Evolutionary conservation across 2,329 filamentous ascomycete genomes (phyloP), one percentile per base, ranked within the genome.

Genomic region (Stachybotrys echinatus): DNA sequence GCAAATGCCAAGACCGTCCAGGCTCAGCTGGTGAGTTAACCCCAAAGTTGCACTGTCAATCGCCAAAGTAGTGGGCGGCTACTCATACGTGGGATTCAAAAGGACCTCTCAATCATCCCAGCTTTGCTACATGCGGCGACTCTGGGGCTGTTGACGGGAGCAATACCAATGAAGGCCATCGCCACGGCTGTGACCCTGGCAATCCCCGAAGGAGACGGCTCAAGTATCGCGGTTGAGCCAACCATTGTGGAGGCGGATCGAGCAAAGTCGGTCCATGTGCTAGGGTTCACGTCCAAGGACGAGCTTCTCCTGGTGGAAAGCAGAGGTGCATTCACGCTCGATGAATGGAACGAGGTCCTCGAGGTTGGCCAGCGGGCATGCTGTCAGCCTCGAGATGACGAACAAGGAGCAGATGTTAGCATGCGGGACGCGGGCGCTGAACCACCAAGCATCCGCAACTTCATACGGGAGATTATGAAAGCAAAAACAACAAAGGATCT

Each of bases 101-200:
- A 92, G 86, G 88, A 89, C 64, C 78, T 96, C 40, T 77, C 85
- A 45, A 76, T 95, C 43, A 81, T 99, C 49, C 89, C 94, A 21
- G 82, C 88, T 31, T 77, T 96, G 54, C 72, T 96, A 23, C 90
- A 96, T 67, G 85, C 91, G 1, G 80, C 89, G 5, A 74, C 92
- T 37, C 73, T 94, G 38, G 84, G 89, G 20, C 79, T 97, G 17
- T 74, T 97, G 34, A 90, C 91, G 42, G 90, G 88, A 22, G 86
- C 88, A 2, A 79, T 96, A 31, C 91, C 92, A 12, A 77, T 97
- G 61, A 84, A 84, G 42, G 83, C 85, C 54, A 87, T 87, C 12
- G 80, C 86, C 42, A 84, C 83, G 18, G 79, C 88, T 3, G 79
- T 80, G 1, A 70, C 87, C 19, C 68, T 90, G 53, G 84, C 84